Base-by-base conservation (phyloP, 2,329 filamentous ascomycete species). In the Huntiella omanensis region DNA sequence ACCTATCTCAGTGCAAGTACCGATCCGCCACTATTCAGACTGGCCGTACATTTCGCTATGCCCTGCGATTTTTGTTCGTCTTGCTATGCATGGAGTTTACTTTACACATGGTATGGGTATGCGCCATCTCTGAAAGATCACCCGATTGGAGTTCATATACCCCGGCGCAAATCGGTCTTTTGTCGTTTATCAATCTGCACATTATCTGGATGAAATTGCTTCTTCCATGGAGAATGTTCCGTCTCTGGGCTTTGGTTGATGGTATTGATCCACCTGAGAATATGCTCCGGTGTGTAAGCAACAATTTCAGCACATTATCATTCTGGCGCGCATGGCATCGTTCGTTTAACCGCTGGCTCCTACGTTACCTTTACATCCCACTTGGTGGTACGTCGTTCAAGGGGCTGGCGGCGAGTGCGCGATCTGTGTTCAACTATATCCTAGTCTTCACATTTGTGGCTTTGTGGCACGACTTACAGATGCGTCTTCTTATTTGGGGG, bases 291-390 rank as follows among this genome's bases (percentile, higher is more conserved):
- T 98, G 92, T 62, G 85, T 95, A 63, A 87, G 79, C 57, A 77
- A 98, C 66, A 96, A 96, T 61, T 95, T 87, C 66, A 87, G 81
- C 52, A 81, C 85, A 0, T 71, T 87, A 36, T 78, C 80, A 15
- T 98, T 98, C 65, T 98, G 91, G 91, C 83, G 91, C 51, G 79
- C 77, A 32, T 98, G 92, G 92, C 91, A 98, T 63, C 79, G 87
- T 45, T 85, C 77, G 52, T 96, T 84, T 68, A 96, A 96, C 64
- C 80, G 86, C 53, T 98, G 87, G 86, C 73, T 91, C 48, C 71
- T 96, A 43, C 78, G 91, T 17, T 98, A 98, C 64, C 76, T 98
- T 52, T 98, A 92, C 61, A 71, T 96, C 3, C 91, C 91, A 0
- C 70, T 98, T 0, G 91, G 91, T 34, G 88, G 91, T 5, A 65